Base-by-base conservation (phyloP, 2,329 filamentous ascomycete species). In the Phialophora expanda region DNA sequence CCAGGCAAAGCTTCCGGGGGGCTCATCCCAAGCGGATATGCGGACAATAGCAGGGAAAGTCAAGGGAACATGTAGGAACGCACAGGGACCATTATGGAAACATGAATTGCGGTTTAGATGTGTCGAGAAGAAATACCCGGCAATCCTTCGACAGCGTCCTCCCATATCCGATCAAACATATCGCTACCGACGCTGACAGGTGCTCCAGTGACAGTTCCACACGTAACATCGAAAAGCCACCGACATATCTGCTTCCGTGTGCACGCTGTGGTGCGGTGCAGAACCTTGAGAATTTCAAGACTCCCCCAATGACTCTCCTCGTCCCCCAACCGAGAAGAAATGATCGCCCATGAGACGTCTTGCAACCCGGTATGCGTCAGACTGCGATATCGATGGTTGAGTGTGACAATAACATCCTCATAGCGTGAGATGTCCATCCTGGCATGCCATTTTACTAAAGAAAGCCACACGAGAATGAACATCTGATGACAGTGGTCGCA, bases 321-420 rank as follows among this genome's bases (percentile, higher is more conserved):
- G 57, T 51, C 46, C 5, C 57, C 44, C 11, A 20, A 7, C 6
- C 44, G 26, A 38, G 57, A 51, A 11, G 57, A 60, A 8, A 60
- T n/a, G 12, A 60, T 60, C 41, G 57, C 44, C 57, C 57, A 60
- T 7, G 57, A 60, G 28, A 60, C 44, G 34, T 60, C 57, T 20
- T 46, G 44, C 28, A 60, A 51, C 7, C n/a, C 57, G n/a, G 12
- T 20, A 20, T 51, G 17, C 17, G 57, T 41, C 22, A 60, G 57
- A 7, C 57, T 60, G 7, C 24, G 24, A 51, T 44, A 60, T n/a
- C 26, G 44, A 34, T 28, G 4, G 9, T 24, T 5, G 5, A 50
- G 22, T 22, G 9, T 8, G 17, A 14, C 17, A 32, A 60, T n/a
- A 26, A 51, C 34, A 38, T 51, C 28, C 7, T 60, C 8, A 32